These are phyloP conservation scores for Colletotrichum sp. DNA, from an alignment of 2,329 filamentous ascomycete species.

Conservation along the genomic window DNA sequence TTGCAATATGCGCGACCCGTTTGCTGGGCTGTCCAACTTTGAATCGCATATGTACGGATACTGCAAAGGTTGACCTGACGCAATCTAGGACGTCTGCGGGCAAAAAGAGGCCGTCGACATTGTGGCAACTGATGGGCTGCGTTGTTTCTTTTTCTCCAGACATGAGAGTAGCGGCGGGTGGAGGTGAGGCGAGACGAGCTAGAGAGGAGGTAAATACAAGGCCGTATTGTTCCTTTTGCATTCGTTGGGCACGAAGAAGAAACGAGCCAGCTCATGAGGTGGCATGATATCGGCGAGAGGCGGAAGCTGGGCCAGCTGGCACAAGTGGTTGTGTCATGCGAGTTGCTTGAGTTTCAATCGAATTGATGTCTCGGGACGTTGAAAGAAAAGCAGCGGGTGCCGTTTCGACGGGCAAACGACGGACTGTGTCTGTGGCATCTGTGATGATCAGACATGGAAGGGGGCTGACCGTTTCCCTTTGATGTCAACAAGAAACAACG, in stretches of 20 bases:
- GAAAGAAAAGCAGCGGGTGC: neutral
- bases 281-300: neutral
- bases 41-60: neutral
- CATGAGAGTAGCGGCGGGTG: neutral
- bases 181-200: neutral
- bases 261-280: neutral
- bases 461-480: neutral
- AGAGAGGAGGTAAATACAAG: neutral
- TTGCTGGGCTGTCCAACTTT: neutral
- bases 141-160: neutral
- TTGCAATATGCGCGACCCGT: neutral
- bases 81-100: neutral
- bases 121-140: neutral
- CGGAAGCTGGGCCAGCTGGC: neutral
- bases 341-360: neutral
- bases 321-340: neutral
- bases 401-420: neutral
- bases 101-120: neutral
- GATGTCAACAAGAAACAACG: neutral
- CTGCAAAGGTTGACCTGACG: neutral
- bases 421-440: neutral
- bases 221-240: neutral
- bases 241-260: neutral
- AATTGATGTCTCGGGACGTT: slow-evolving; percentile 1
- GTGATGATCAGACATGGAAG: neutral